Percentiles rank a stretch among this genome's conserved stretches.
Evolutionary conservation across 257 asterid species (phyloP).

Genomic region (Plectranthus barbatus): DNA sequence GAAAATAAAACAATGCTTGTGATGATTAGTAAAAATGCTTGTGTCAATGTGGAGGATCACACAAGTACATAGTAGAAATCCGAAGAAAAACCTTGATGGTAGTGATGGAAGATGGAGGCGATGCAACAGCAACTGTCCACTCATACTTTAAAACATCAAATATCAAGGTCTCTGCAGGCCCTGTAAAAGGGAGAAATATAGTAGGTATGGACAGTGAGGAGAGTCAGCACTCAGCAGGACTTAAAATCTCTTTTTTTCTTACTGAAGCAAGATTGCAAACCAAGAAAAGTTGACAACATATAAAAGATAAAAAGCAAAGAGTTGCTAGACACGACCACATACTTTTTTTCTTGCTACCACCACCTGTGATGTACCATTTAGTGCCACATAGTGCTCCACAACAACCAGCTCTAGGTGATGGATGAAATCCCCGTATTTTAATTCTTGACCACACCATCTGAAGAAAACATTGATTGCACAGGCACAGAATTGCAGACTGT

Average conservation of each 20-base stretch:
- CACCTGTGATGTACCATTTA: conserved; percentile 95
- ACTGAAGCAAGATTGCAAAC: background rate
- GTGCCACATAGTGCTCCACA: conserved; percentile 92
- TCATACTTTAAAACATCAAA: conserved; percentile 84
- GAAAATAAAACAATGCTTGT: background rate
- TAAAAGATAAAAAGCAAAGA: background rate
- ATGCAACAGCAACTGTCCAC: conserved; percentile 81
- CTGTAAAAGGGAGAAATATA: conserved; percentile 31
- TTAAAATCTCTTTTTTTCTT: background rate
- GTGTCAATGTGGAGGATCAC: background rate
- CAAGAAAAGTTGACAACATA: conserved; percentile 4
- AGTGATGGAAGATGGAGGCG: conserved; percentile 76
- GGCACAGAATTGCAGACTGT: background rate
- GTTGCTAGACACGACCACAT: conserved; percentile 19
- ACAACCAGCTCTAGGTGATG: conserved; percentile 97
- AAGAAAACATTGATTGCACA: conserved; percentile 10
- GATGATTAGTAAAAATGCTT: background rate
- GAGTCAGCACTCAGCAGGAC: conserved; percentile 1
- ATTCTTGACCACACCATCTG: conserved; percentile 98
- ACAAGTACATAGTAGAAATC: conserved; percentile 9
- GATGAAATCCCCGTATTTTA: conserved; percentile 82
- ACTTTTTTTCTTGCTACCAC: conserved; percentile 93
- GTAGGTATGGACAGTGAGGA: background rate
- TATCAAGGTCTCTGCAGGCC: conserved; percentile 74
- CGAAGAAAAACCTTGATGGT: conserved; percentile 60